phyloP scores from a whole-genome alignment of 345 rosid species.

The Eucalyptus pauciflora region DNA sequence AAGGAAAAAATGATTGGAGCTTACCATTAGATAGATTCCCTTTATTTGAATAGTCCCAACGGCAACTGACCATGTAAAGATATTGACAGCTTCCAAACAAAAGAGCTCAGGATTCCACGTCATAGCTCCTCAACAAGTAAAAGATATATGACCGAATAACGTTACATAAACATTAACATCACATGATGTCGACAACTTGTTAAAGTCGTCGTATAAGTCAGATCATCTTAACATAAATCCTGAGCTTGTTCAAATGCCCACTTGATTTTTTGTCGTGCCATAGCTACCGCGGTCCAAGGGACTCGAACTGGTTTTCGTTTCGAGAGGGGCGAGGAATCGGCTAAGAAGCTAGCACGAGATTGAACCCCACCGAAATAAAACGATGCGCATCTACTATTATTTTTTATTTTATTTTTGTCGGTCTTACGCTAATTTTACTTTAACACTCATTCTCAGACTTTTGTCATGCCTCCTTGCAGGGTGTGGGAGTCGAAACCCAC shows the following conservation, averaged over 20 bases:
- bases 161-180: not conserved
- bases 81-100: not conserved
- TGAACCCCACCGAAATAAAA: not conserved
- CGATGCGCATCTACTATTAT: not conserved
- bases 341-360: not conserved
- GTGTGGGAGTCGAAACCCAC: no score
- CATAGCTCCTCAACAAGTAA: not conserved
- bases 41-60: not conserved
- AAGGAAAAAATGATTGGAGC: not conserved
- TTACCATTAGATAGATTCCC: not conserved
- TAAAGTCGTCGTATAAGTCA: accelerated
- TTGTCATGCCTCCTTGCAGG: no score
- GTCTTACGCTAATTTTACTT: no score
- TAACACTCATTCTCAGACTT: no score
- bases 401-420: no score
- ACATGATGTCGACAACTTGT: not conserved
- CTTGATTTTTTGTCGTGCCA: not conserved
- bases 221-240: not conserved
- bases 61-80: not conserved
- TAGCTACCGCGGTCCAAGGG: not conserved
- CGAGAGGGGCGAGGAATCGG: not conserved
- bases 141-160: not conserved
- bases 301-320: not conserved
- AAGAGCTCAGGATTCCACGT: no score
- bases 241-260: accelerated